Conservation (phyloP, 2,329 filamentous ascomycete species). For the Pestalotiopsis fici region DNA sequence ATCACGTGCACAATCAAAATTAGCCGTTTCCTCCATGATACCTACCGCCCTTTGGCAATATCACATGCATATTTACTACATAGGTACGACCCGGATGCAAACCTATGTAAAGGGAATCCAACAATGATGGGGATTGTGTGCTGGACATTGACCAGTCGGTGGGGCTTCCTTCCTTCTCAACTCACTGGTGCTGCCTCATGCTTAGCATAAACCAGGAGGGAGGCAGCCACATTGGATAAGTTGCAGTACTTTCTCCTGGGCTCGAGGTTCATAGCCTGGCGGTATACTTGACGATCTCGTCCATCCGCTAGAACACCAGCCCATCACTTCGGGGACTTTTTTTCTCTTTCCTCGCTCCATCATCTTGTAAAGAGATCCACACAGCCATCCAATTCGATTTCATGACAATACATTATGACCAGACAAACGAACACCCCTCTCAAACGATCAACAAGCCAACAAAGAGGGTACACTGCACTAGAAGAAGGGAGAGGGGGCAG, state of each 20-base stretch:
- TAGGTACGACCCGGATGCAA: not conserved
- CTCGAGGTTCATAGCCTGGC: not conserved
- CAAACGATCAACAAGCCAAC: not conserved
- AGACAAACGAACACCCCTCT: not conserved
- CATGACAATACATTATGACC: not conserved
- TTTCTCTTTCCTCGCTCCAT: not conserved
- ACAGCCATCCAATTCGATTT: not conserved
- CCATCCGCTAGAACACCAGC: not conserved
- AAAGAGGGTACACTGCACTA: not conserved
- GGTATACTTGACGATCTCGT: not conserved
- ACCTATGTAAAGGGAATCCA: not conserved
- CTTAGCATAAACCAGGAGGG: not conserved
- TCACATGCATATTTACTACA: not conserved
- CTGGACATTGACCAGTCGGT: not conserved
- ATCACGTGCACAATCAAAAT: not conserved
- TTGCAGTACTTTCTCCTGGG: not conserved
- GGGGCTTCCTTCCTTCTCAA: too few species aligned
- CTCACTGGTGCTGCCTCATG: not conserved
- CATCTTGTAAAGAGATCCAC: not conserved
- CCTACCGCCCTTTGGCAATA: not conserved
- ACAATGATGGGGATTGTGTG: not conserved
- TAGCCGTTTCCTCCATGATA: not conserved
- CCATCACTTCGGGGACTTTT: not conserved
- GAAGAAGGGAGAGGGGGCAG: not conserved
- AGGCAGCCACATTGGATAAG: not conserved